Conservation (phyloP, 2,329 filamentous ascomycete genomes). For the Sporothrix pseudoabietina region DNA sequence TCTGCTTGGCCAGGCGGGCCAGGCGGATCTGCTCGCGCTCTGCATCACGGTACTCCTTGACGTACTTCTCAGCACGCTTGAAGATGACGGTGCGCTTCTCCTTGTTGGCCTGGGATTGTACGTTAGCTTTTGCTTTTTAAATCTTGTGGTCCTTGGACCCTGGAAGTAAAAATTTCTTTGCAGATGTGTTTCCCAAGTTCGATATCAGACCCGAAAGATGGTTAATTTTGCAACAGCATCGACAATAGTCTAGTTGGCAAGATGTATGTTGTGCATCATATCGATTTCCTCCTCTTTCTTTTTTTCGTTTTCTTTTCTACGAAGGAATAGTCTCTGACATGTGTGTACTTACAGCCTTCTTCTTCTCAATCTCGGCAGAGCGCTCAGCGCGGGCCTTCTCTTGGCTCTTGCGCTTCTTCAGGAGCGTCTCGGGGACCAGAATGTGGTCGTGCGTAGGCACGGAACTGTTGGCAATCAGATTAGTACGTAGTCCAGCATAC, state of each 20-base stretch:
- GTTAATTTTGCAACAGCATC: conserved; percentile 97
- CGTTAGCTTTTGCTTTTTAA: conserved; percentile 34
- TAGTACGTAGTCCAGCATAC: conserved; percentile 75
- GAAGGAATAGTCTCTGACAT: no score
- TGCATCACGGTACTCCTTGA: conserved; percentile 97
- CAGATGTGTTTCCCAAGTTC: conserved; percentile 22
- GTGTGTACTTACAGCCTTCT: conserved; percentile 73
- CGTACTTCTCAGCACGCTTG: conserved; percentile 99
- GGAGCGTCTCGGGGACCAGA: conserved; percentile 96
- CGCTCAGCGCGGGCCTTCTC: conserved; percentile 97
- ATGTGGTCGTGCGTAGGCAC: conserved; percentile 94
- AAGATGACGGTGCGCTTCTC: conserved; percentile 98
- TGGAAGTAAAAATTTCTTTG: not conserved
- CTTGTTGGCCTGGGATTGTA: conserved; percentile 77
- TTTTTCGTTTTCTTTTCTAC: conserved; percentile 18
- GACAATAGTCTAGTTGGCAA: conserved; percentile 91
- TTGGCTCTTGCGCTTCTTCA: conserved; percentile 99
- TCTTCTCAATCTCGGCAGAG: conserved; percentile 76
- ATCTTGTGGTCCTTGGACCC: no score
- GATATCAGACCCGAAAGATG: conserved; percentile 99
- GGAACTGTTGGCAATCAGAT: conserved; percentile 75
- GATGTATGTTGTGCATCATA: conserved; percentile 84
- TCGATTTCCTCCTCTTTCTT: conserved; percentile 48
- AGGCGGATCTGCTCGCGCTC: conserved; percentile 99
- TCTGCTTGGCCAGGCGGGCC: conserved; percentile 82